Conservation (phyloP, 2,329 filamentous ascomycete genomes). For the Hypoxylon sp. region DNA sequence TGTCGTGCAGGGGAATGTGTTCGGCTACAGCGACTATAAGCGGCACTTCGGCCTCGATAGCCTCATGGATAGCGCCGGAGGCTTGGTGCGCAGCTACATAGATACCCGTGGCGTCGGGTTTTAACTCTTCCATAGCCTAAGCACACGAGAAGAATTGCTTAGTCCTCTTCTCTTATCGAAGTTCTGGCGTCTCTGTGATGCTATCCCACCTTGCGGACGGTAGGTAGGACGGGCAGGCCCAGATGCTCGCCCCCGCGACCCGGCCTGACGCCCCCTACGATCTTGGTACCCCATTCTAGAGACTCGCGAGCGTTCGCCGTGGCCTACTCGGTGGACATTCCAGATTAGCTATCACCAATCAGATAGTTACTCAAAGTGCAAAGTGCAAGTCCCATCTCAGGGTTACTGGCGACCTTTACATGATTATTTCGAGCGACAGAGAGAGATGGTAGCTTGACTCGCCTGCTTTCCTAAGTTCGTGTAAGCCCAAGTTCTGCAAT, state of each 20-base stretch:
- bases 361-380: background rate
- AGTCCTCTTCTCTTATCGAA: background rate
- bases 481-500: background rate
- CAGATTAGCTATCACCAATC: background rate
- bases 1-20: conserved; percentile 77
- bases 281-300: conserved; percentile 78
- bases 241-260: conserved; percentile 75
- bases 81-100: conserved; percentile 82
- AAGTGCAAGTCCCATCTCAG: too few species aligned
- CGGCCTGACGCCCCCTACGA: conserved; percentile 80
- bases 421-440: too few species aligned
- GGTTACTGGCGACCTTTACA: background rate
- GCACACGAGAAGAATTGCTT: background rate
- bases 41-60: conserved; percentile 78
- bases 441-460: background rate
- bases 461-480: conserved; percentile 36
- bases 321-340: conserved; percentile 53
- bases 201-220: conserved; percentile 62
- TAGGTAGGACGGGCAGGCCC: conserved; percentile 74
- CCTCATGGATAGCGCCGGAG: conserved; percentile 77
- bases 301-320: conserved; percentile 81
- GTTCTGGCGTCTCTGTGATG: background rate
- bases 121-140: conserved; percentile 72
- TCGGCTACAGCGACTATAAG: conserved; percentile 80
- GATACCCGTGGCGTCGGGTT: conserved; percentile 79